Evolutionary conservation across 2,329 filamentous ascomycete genomes (phyloP).

Genomic region (Botrytis paeoniae): DNA sequence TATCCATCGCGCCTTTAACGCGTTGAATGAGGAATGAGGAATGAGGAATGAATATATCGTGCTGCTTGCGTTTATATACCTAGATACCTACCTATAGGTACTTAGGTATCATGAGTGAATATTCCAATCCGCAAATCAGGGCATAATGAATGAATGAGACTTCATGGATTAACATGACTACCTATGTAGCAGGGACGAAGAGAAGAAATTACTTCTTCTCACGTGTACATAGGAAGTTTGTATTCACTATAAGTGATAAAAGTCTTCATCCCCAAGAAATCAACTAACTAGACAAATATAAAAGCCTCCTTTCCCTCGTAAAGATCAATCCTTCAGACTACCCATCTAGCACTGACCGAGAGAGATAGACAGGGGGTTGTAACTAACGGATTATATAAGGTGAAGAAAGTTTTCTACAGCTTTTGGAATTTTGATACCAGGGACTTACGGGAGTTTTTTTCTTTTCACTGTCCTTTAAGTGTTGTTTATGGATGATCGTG

Average conservation of each 20-base stretch:
- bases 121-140: neutral
- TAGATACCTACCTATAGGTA: too few species aligned
- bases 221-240: neutral
- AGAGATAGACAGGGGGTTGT: neutral
- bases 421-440: neutral
- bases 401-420: neutral
- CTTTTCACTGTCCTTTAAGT: accelerated
- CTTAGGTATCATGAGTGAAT: neutral
- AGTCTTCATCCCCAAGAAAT: accelerated
- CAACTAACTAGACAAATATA: accelerated
- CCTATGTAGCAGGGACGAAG: neutral
- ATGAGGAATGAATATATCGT: accelerated
- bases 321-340: accelerated
- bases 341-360: neutral
- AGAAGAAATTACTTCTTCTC: neutral
- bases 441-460: neutral
- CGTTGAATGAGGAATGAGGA: neutral
- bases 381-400: neutral
- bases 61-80: neutral
- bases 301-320: accelerated
- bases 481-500: neutral
- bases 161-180: too few species aligned
- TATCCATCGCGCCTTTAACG: too few species aligned
- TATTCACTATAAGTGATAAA: neutral
- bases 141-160: too few species aligned